Base-by-base conservation (phyloP, 1,284 basidiomycete species). In the Ganoderma lingzhi region DNA sequence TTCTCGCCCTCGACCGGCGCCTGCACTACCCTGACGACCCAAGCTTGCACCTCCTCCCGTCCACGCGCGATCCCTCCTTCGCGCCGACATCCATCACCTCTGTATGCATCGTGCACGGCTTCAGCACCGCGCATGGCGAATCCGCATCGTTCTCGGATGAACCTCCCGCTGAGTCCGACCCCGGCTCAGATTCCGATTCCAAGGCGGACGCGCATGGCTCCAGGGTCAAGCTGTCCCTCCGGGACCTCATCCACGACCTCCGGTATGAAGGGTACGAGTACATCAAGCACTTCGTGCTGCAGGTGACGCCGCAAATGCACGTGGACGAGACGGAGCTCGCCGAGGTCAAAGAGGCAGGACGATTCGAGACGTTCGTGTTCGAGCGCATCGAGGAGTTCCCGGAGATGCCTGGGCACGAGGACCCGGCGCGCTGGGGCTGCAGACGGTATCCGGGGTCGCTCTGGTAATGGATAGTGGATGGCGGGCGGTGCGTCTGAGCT, bases 211-310 rank as follows among this genome's bases (percentile, higher is more conserved):
- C 9, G 39, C 39, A 41, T 41, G 2, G 9, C 39, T 12, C 39
- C 39, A 41, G 12, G 39, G 59, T 35, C 15, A 14, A 12, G 12
- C 39, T 41, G 39, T 41, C 56, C 17, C 30, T 65, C 3, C 15
- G 2, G 15, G 0, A 6, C 6, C 10, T 64, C 23, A 9, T 56
- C 30, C 9, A 35, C 1, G 55, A 59, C 4, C 17, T 65, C 30
- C 41, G 10, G 55, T 59, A 37, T 5, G 55, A 41, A 0, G 56
- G 4, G 30, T 65, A 65, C 42, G 41, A 12, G n/a, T 65, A 65
- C 55, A 6, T 65, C 30, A 23, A 65, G 23, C 55, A 65, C 3
- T 41, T 65, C 19, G 41, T 65, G 10, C 19, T 65, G 64, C 55
- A 65, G 55, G 42, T 37, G 28, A 65, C 55, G 30, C n/a, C 55